Evolutionary conservation across 2,329 filamentous ascomycete genomes (phyloP), one percentile per base, ranked within the genome.

Genomic region (Aspergillus unguis): DNA sequence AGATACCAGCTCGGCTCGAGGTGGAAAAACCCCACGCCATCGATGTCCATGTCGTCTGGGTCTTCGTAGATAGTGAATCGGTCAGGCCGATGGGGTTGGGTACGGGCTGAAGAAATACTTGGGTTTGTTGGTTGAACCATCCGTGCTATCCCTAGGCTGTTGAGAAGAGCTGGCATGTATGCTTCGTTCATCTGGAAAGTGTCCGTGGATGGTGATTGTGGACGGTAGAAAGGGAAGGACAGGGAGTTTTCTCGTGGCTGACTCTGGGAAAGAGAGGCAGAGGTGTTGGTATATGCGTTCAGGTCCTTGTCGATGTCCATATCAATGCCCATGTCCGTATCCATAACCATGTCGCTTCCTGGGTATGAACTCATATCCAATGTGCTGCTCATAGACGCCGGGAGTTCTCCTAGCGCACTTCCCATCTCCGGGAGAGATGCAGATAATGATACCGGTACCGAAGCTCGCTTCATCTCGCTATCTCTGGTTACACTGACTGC

Each of bases 61-160:
- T 63, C 61, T 41, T 63, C 61, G 47, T 59, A 61, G 41, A 63
- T 63, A 8, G 38, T 31, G 37, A 62, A 62, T 9, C 25, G 31
- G 17, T 37, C 25, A 8, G 52, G 9, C n/a, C 35, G 26, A 17
- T 11, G 40, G 17, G 27, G 9, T 23, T 29, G n/a, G 35, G 4
- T 25, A 6, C 7, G 17, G 17, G 17, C 17, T 17, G 17, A 17
- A 17, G 17, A 17, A 17, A 17, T 17, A 17, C 17, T 17, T 17
- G 17, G 17, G 17, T 17, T 17, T 17, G 17, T 17, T 17, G 17
- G 17, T 17, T 17, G 17, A 17, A 17, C 17, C 17, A 17, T 17
- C 17, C 17, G 17, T 17, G 17, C 17, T 17, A 17, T 17, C 17
- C 17, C 17, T 1, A 44, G 17, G n/a, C 17, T 46, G 11, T 46